These are phyloP conservation scores for Quercus wislizeni DNA, from an alignment of 306 rosid species.

Conservation along the genomic window DNA sequence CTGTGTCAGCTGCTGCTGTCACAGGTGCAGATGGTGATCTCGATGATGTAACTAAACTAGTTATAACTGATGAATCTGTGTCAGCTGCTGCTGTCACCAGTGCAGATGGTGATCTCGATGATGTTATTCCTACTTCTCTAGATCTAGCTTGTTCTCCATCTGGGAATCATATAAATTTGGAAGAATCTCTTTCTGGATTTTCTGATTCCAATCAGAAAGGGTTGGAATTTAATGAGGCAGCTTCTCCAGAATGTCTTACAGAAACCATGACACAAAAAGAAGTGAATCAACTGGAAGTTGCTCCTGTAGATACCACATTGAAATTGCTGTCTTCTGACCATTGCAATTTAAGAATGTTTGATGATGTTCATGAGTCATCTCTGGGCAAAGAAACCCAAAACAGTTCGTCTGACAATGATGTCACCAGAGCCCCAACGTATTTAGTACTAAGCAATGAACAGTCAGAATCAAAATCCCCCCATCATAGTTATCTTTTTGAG, in stretches of 20 bases:
- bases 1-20: slow-evolving; percentile 20
- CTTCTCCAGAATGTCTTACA: slow-evolving; percentile 30
- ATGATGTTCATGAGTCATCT: slow-evolving; percentile 27
- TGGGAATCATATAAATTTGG: slow-evolving; percentile 24
- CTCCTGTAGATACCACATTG: slow-evolving; percentile 30
- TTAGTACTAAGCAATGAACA: slow-evolving; percentile 27
- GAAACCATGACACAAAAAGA: slow-evolving; percentile 30
- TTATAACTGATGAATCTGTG: slow-evolving; percentile 29
- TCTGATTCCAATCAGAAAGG: slow-evolving; percentile 30
- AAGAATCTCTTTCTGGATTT: slow-evolving; percentile 28
- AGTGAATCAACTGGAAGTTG: slow-evolving; percentile 32
- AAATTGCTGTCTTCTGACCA: slow-evolving; percentile 26
- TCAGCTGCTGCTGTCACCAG: slow-evolving; percentile 17
- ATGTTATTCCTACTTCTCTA: slow-evolving; percentile 27
- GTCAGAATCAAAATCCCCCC: slow-evolving; percentile 30
- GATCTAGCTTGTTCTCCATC: slow-evolving; percentile 36
- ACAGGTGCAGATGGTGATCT: slow-evolving; percentile 21
- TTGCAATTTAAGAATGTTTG: slow-evolving; percentile 30
- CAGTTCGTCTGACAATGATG: slow-evolving; percentile 31
- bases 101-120: slow-evolving; percentile 18
- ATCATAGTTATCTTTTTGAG: slow-evolving; percentile 26
- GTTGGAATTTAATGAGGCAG: slow-evolving; percentile 36
- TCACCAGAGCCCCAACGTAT: slow-evolving; percentile 26
- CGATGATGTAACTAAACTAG: slow-evolving; percentile 22
- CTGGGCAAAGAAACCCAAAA: slow-evolving; percentile 27